Evolutionary conservation across 305 asterid genomes (phyloP).

Genomic region (Fraxinus angustifolia): DNA sequence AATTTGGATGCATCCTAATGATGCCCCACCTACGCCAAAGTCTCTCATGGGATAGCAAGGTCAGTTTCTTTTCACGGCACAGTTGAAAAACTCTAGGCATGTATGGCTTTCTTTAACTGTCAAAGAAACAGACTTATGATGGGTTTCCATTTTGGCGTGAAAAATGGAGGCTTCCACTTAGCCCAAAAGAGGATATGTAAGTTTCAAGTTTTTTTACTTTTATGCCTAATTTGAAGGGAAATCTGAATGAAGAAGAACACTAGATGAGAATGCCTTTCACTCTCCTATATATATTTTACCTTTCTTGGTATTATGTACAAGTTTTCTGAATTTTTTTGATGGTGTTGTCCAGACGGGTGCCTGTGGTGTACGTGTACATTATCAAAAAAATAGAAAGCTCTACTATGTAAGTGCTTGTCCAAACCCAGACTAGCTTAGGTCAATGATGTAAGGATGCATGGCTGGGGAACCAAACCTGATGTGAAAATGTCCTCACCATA

Average conservation of each 20-base stretch:
- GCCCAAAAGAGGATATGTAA: neutral
- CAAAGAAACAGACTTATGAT: constrained; percentile 24
- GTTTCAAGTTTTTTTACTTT: neutral
- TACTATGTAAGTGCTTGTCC: too few species aligned
- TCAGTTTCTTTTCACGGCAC: constrained; percentile 55
- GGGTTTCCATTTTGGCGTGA: constrained; percentile 49
- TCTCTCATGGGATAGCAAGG: constrained; percentile 58
- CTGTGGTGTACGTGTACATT: too few species aligned
- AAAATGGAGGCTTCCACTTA: constrained; percentile 54
- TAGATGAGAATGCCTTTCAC: neutral
- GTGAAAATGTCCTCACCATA: too few species aligned
- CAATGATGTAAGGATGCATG: too few species aligned
- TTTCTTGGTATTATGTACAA: too few species aligned
- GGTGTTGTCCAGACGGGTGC: too few species aligned
- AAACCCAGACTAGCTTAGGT: too few species aligned
- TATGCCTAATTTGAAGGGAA: neutral
- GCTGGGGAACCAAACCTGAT: too few species aligned
- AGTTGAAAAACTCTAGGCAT: constrained; percentile 60
- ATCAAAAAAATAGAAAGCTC: too few species aligned
- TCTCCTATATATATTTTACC: too few species aligned
- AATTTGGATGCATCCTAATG: constrained; percentile 73
- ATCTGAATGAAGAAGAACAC: neutral
- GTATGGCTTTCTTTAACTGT: constrained; percentile 65
- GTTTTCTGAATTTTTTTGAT: too few species aligned
- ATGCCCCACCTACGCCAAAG: constrained; percentile 43